These are phyloP conservation scores for Eucalyptus tenuipes DNA, from an alignment of 345 rosid genomes.

Conservation along the genomic window DNA sequence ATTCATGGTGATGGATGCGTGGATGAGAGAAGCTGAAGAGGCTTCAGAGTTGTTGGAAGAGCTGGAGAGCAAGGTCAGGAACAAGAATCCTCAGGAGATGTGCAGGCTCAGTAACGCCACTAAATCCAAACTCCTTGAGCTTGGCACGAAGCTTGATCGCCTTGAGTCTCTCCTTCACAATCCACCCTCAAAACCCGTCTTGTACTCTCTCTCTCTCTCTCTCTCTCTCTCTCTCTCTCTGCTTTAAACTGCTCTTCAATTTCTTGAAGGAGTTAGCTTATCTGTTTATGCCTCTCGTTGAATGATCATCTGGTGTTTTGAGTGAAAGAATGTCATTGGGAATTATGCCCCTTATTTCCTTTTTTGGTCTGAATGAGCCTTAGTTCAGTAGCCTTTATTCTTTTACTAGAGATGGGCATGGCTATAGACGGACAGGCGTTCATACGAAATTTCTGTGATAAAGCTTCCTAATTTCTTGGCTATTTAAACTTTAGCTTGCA, in stretches of 20 bases:
- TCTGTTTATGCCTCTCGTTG: neutral
- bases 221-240: neutral
- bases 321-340: neutral
- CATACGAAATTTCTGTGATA: neutral
- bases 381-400: neutral
- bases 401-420: neutral
- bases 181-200: conserved; percentile 39
- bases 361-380: neutral
- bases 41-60: conserved; percentile 26
- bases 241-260: neutral
- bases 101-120: conserved; percentile 1
- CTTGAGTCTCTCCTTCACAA: conserved; percentile 46
- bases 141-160: conserved; percentile 44
- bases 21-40: conserved; percentile 46
- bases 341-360: neutral
- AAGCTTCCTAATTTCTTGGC: neutral
- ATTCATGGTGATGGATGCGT: conserved; percentile 17
- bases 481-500: neutral
- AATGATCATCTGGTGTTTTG: neutral
- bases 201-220: conserved; percentile 11
- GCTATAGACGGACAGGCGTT: neutral
- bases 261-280: neutral
- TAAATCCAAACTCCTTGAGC: conserved; percentile 30
- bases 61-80: conserved; percentile 16
- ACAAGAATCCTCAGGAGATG: neutral